phyloP scores from a whole-genome alignment of 2,329 filamentous ascomycete genomes.

The Beauveria asiatica region DNA sequence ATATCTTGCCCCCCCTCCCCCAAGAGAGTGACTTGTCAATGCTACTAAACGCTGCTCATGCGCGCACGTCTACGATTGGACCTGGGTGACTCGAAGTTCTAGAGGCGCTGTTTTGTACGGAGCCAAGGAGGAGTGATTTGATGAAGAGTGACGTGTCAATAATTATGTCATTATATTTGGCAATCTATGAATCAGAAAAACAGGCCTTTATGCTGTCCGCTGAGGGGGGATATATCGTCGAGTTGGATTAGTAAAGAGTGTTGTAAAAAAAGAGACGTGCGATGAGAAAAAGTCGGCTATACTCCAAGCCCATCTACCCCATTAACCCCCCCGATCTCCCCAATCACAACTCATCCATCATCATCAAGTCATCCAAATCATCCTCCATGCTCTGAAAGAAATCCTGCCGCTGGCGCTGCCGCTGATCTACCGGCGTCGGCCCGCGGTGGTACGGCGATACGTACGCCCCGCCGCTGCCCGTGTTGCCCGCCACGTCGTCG shows the following conservation, averaged over 20 bases:
- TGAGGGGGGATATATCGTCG: not conserved
- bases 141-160: not conserved
- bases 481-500: constrained; percentile 41
- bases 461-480: constrained; percentile 10
- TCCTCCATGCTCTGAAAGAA: constrained; percentile 13
- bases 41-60: not conserved
- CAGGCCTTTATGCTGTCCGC: not conserved
- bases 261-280: not conserved
- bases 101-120: no score
- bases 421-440: not conserved
- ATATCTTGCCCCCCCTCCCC: no score
- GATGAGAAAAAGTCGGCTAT: not conserved
- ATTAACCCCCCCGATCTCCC: no score
- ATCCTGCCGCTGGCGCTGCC: not conserved
- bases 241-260: not conserved
- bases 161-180: not conserved
- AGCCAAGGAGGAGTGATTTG: not conserved
- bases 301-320: not conserved
- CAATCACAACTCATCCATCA: constrained; percentile 14
- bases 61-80: not conserved
- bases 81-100: no score
- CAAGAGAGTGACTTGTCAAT: no score
- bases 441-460: not conserved
- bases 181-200: not conserved
- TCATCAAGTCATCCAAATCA: constrained; percentile 9